Evolutionary conservation across 805 yeast genomes (phyloP).

Genomic region (Hanseniaspora thailandica): DNA sequence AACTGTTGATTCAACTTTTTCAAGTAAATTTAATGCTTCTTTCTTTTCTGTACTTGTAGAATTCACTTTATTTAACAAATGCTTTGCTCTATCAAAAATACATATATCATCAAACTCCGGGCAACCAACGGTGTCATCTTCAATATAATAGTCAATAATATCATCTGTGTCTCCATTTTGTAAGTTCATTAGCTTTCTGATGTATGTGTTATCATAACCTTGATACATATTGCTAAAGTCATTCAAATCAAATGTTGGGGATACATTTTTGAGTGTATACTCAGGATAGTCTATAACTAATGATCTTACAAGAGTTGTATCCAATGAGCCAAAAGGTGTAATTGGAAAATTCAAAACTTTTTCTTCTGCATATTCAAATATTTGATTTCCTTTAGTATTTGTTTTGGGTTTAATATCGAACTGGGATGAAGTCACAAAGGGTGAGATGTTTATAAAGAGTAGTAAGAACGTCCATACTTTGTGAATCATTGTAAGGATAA

Average conservation of each 20-base stretch:
- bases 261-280: not conserved
- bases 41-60: not conserved
- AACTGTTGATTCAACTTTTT: not conserved
- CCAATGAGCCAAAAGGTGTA: not conserved
- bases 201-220: not conserved
- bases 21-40: not conserved
- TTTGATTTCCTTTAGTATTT: not conserved
- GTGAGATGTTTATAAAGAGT: not conserved
- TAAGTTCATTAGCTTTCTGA: not conserved
- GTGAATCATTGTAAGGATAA: not conserved
- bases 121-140: not conserved
- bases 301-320: not conserved
- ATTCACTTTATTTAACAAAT: conserved; percentile 1
- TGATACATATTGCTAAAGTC: not conserved
- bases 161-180: not conserved
- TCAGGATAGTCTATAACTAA: not conserved
- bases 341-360: not conserved
- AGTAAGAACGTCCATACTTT: not conserved
- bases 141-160: not conserved
- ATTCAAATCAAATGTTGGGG: not conserved
- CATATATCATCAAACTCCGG: not conserved
- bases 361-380: not conserved
- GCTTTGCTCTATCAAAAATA: not conserved
- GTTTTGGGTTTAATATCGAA: too few species aligned
- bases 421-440: not conserved